phyloP scores from a whole-genome alignment of 169 alveolate genomes.

The Cryptosporidium canis region DNA sequence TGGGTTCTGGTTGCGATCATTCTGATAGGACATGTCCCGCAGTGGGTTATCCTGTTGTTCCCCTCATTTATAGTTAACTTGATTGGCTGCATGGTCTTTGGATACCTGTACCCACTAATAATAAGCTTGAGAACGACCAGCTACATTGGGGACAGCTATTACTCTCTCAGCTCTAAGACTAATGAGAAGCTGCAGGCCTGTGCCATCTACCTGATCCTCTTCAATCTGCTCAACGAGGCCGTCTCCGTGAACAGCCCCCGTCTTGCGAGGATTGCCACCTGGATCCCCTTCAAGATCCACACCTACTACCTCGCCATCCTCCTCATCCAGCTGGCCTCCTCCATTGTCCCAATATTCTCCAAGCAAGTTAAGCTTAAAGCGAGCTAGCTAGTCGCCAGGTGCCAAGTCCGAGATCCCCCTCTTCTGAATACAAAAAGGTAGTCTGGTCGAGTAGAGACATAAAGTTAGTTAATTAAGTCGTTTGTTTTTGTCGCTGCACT shows the following conservation, averaged over 20 bases:
- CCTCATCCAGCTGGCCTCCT: constrained; percentile 21
- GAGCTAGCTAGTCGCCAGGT: not conserved
- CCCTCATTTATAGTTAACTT: constrained; percentile 55
- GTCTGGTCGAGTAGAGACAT: not conserved
- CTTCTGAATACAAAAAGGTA: constrained; percentile 29
- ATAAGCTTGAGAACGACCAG: constrained; percentile 39
- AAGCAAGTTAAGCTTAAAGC: not conserved
- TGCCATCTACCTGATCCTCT: not conserved
- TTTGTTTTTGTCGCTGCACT: not conserved
- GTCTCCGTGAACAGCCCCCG: not conserved
- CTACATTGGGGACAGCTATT: not conserved
- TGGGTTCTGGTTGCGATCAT: constrained; percentile 23
- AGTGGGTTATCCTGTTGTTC: constrained; percentile 52
- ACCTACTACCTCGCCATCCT: constrained; percentile 15
- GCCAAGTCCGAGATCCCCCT: constrained; percentile 38
- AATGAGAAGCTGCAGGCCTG: constrained; percentile 37
- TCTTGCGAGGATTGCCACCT: not conserved
- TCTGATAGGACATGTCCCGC: constrained; percentile 50
- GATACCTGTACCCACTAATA: constrained; percentile 35
- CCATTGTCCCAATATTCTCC: constrained; percentile 4
- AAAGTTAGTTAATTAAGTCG: not conserved
- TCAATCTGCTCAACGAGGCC: constrained; percentile 6
- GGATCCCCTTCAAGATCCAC: constrained; percentile 56
- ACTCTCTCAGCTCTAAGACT: not conserved
- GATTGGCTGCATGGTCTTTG: constrained; percentile 59